A percentile compares a stretch with the other conserved stretches of the same genome.
Conservation (phyloP, 257 asterid species). For the Euphrasia confusa region DNA sequence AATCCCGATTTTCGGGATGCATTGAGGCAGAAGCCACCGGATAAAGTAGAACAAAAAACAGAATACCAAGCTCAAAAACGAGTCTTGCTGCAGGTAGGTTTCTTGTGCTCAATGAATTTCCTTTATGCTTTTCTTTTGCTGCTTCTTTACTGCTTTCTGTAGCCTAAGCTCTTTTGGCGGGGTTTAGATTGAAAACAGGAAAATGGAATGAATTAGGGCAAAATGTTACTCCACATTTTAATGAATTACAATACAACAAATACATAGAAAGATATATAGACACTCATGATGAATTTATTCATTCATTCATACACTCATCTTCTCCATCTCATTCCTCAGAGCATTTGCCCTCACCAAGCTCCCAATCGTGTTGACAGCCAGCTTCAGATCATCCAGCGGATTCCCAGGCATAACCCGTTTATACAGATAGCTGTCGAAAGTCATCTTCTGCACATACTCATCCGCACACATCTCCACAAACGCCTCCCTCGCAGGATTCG, state of each 20-base stretch:
- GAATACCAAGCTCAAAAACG: slow-evolving; percentile 26
- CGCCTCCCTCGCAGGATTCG: slow-evolving; percentile 89
- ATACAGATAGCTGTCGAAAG: slow-evolving; percentile 84
- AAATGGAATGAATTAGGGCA: too few relatives aligned
- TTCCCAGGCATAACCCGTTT: slow-evolving; percentile 83
- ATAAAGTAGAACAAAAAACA: slow-evolving; percentile 41
- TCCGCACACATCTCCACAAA: slow-evolving; percentile 91
- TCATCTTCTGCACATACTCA: slow-evolving; percentile 93
- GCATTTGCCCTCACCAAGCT: slow-evolving; percentile 89
- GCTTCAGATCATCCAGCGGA: slow-evolving; percentile 81
- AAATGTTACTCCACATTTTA: too few relatives aligned
- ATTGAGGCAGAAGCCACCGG: slow-evolving; percentile 37
- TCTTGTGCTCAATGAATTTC: slow-evolving; percentile 54
- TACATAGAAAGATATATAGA: too few relatives aligned
- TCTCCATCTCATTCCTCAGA: slow-evolving; percentile 77
- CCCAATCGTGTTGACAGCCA: slow-evolving; percentile 87
- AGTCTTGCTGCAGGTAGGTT: slow-evolving; percentile 52
- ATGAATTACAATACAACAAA: too few relatives aligned
- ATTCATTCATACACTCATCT: slow-evolving; percentile 42
- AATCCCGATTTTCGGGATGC: too few relatives aligned
- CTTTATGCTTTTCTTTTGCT: slow-evolving; percentile 40
- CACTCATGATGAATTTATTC: background rate
- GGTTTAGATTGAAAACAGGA: too few relatives aligned
- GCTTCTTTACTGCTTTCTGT: too few relatives aligned
- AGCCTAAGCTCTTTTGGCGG: too few relatives aligned